Evolutionary conservation across 2,329 filamentous ascomycete genomes (phyloP).

Genomic region (Aureobasidium sp.): DNA sequence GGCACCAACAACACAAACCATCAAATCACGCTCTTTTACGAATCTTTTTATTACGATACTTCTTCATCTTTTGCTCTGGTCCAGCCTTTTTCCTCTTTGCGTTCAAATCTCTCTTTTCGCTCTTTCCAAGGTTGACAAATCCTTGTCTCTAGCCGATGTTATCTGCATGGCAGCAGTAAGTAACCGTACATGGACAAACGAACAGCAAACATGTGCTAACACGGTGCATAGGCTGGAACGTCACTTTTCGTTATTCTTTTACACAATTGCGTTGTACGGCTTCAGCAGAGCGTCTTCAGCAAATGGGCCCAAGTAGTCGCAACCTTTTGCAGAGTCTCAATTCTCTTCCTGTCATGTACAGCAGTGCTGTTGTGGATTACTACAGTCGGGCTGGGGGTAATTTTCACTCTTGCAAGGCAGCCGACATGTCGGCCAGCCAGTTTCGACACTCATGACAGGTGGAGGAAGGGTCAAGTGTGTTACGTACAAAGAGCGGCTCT

Average conservation of each 20-base stretch:
- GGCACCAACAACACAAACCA: neutral
- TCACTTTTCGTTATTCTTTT: neutral
- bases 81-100: neutral
- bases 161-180: constrained; percentile 10
- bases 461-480: constrained; percentile 4
- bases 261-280: neutral
- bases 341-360: neutral
- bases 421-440: constrained; percentile 2
- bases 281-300: neutral
- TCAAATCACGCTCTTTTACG: constrained; percentile 8
- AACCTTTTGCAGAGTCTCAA: neutral
- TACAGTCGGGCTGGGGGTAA: neutral
- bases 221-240: neutral
- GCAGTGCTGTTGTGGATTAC: constrained; percentile 1
- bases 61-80: constrained; percentile 7
- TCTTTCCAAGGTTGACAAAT: neutral
- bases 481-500: neutral
- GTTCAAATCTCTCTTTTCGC: neutral
- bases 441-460: neutral
- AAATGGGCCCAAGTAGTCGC: neutral
- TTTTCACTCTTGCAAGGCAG: neutral
- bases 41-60: neutral
- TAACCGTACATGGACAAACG: neutral
- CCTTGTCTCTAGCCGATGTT: neutral
- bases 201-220: neutral